Base-by-base conservation (phyloP, 2,329 filamentous ascomycete species). In the Macroventuria anomochaeta region DNA sequence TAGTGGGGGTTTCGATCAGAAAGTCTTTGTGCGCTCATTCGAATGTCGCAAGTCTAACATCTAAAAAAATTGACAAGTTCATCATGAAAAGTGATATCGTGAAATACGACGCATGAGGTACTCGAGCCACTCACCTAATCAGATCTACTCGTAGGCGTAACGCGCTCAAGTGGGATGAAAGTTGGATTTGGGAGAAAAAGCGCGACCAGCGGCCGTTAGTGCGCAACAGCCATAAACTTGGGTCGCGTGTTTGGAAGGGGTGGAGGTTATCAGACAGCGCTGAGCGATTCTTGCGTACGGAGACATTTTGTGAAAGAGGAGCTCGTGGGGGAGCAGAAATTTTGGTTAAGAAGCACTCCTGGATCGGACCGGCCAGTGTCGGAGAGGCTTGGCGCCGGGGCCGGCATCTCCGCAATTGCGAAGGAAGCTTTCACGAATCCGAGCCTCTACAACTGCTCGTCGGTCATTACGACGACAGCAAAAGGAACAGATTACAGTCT, bases 1-100 rank as follows among this genome's bases (percentile, higher is more conserved):
- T 53, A 61, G 60, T 55, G 34, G 5, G 6, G 23, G 5, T 49
- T 55, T 58, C 32, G 26, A 49, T 74, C 71, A 74, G 71, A 55
- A 73, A 67, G 71, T 74, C 71, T 62, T 70, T 63, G 62, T 60
- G 62, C 64, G 70, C 69, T 73, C 71, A 74, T 67, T 56, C 62
- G 53, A 63, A 55, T 64, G 64, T 74, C 71, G 71, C 69, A 74
- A 74, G 71, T 74, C 71, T 74, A 74, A 74, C 71, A 74, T 74
- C 71, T 74, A 62, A 68, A 69, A 65, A 52, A 65, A 60, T 63
- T 65, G 70, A 74, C 70, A 51, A 62, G 44, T 59, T 74, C 71
- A 74, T 74, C 71, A 74, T 68, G 23, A 47, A 37, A 33, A 38
- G 25, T 20, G 13, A 12, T 17, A 17, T 40, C 13, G 21, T 29